These are phyloP conservation scores for Centrapalus pauciflorus DNA, from an alignment of 129 eudicot species.

Conservation along the genomic window DNA sequence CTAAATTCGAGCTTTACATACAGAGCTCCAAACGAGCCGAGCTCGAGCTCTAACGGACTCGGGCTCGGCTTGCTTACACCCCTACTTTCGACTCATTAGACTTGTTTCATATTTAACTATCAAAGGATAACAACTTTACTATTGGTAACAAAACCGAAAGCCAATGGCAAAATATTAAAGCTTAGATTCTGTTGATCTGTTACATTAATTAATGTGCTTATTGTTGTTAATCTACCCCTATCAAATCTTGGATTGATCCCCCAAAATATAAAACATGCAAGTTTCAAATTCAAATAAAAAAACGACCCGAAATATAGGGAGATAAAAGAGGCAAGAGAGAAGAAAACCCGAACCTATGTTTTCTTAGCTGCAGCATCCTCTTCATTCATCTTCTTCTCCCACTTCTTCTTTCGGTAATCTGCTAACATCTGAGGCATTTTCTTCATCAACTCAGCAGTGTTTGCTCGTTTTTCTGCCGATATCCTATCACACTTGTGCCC, in stretches of 20 bases:
- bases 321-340: not conserved
- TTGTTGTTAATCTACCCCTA: not conserved
- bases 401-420: conserved; percentile 70
- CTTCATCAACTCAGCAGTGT: conserved; percentile 75
- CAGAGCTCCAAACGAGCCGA: no score
- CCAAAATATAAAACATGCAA: not conserved
- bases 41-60: no score
- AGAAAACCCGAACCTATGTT: conserved; percentile 18
- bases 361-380: conserved; percentile 81
- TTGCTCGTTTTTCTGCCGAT: conserved; percentile 71
- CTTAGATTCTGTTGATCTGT: not conserved
- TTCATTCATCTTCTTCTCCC: conserved; percentile 95
- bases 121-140: not conserved
- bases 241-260: not conserved
- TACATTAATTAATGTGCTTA: not conserved
- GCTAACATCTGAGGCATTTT: conserved; percentile 86
- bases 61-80: no score
- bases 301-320: not conserved
- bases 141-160: not conserved
- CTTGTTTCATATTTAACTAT: no score
- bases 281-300: not conserved
- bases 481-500: conserved; percentile 84
- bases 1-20: no score
- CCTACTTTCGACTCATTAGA: no score
- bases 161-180: not conserved